A percentile compares a stretch with the other conserved stretches of the same genome.
phyloP scores from a whole-genome alignment of 805 yeast species.

The Vanderwaltozyma polyspora region DNA sequence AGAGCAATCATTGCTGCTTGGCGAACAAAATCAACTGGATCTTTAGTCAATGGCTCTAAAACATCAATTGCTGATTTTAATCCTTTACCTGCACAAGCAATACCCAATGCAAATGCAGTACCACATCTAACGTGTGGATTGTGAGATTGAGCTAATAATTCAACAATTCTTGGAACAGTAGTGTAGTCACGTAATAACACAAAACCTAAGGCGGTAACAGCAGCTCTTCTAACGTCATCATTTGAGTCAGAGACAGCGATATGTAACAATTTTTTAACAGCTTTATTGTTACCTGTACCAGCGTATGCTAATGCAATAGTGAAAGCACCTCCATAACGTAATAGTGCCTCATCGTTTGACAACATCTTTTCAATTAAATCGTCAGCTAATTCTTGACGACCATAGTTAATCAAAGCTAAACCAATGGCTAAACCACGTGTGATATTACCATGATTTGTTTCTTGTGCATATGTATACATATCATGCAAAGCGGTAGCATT shows the following conservation, averaged over 20 bases:
- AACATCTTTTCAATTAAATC: constrained; percentile 52
- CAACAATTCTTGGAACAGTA: constrained; percentile 91
- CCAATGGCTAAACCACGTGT: constrained; percentile 89
- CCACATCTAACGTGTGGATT: constrained; percentile 98
- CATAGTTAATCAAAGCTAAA: constrained; percentile 75
- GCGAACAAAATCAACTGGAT: constrained; percentile 92
- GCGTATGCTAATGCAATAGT: constrained; percentile 92
- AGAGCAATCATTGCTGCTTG: constrained; percentile 94
- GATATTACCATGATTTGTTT: constrained; percentile 91
- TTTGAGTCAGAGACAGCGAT: constrained; percentile 93
- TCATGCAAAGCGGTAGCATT: constrained; percentile 55
- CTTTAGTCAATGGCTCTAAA: constrained; percentile 83
- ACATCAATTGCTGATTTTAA: constrained; percentile 81
- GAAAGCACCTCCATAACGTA: constrained; percentile 93
- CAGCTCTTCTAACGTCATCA: constrained; percentile 93
- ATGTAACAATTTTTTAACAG: constrained; percentile 78
- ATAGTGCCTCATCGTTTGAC: constrained; percentile 64
- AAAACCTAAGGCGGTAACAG: constrained; percentile 86
- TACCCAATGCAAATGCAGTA: constrained; percentile 93
- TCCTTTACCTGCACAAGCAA: constrained; percentile 93
- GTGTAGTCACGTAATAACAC: constrained; percentile 81
- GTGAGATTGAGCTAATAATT: constrained; percentile 83
- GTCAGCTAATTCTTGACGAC: constrained; percentile 75
- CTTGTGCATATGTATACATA: constrained; percentile 84
- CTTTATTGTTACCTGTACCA: constrained; percentile 86